Base-by-base conservation (phyloP, 495 filamentous ascomycete species). In the Hypoxylon rickii region DNA sequence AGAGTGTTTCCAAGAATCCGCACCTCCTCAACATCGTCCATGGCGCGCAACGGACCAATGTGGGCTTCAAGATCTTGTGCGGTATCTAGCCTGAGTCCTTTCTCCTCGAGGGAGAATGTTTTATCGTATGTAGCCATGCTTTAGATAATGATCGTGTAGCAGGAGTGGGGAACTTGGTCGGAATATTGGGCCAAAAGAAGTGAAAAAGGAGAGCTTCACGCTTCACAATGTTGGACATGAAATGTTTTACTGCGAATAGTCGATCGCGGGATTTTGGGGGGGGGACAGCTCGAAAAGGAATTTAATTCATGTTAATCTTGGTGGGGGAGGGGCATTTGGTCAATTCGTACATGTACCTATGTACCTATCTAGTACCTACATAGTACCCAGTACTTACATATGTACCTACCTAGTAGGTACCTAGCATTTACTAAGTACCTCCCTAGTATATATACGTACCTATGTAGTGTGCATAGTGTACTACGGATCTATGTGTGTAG, bases 101-200 rank as follows among this genome's bases (percentile, higher is more conserved):
- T 92, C 76, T 87, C 90, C 70, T 92, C 88, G 67, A 97, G 86
- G 59, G 91, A 90, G 74, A 96, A 97, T 69, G 91, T 71, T 73
- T 89, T 94, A 43, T 62, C 67, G 24, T 69, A 65, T 6, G 68
- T 26, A 45, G 74, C 71, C 80, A 83, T n/a, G n/a, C n/a, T n/a
- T n/a, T n/a, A n/a, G n/a, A n/a, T n/a, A n/a, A n/a, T n/a, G n/a
- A n/a, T 81, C 26, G 62, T 70, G 59, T 22, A 22, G 49, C 34
- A 16, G 21, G 13, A 16, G 20, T 34, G 22, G 8, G 22, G 8
- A 32, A 46, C 24, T 29, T 29, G 24, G 24, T 29, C 4, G 4
- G 24, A 4, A 10, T 29, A 29, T 29, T 4, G 26, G 34, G 18
- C 32, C 37, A 31, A 46, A 19, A 38, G 8, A 44, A 43, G 16